Percentiles rank a stretch among this genome's conserved stretches.
Conservation (phyloP, 2,329 filamentous ascomycete genomes). For the Penicillium aurantiogriseum region DNA sequence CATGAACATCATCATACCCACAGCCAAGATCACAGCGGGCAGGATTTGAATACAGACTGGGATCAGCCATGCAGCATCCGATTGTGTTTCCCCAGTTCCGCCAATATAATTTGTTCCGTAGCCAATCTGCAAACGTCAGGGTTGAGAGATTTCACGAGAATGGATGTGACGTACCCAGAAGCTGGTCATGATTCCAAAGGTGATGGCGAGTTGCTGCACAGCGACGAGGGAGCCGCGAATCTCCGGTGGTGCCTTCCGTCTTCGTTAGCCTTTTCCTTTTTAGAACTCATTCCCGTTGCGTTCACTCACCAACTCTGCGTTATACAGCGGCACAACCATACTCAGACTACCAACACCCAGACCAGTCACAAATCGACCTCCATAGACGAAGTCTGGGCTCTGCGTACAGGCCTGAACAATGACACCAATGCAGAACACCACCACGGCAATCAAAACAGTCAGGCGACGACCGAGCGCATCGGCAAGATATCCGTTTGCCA, state of each 20-base stretch:
- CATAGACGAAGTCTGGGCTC: conserved; percentile 35
- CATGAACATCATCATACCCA: conserved; percentile 71
- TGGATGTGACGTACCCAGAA: conserved; percentile 36
- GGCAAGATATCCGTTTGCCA: conserved; percentile 39
- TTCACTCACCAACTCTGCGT: conserved; percentile 32
- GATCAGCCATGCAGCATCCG: conserved; percentile 69
- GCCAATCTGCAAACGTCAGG: conserved; percentile 33
- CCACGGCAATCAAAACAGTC: conserved; percentile 35
- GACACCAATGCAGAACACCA: conserved; percentile 39
- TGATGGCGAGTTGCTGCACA: conserved; percentile 45
- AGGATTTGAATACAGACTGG: conserved; percentile 70
- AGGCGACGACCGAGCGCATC: conserved; percentile 37
- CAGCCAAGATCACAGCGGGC: conserved; percentile 64
- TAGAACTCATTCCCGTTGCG: neutral
- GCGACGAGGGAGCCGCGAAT: conserved; percentile 44
- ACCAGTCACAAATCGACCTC: conserved; percentile 44
- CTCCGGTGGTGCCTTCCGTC: conserved; percentile 38
- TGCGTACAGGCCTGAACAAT: conserved; percentile 38
- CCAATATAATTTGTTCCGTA: conserved; percentile 62
- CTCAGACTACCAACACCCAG: conserved; percentile 44
- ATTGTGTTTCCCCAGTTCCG: conserved; percentile 58
- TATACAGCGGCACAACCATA: conserved; percentile 45
- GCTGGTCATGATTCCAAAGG: conserved; percentile 45
- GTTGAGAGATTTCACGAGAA: neutral
- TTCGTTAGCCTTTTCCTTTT: neutral